Conservation (phyloP, 805 yeast genomes). For the Kazachstania kunashirensis region DNA sequence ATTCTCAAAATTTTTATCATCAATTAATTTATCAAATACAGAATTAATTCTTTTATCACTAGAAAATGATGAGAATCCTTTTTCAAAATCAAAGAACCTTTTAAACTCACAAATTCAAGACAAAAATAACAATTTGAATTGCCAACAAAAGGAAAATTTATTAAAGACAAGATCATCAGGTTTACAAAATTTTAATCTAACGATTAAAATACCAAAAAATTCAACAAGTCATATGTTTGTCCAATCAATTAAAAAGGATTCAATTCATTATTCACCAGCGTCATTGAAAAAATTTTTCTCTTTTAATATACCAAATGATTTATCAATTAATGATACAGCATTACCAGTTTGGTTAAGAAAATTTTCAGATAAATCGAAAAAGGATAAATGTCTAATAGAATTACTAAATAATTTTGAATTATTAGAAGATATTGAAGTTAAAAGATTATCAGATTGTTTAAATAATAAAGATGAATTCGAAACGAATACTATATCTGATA, state of each 20-base stretch:
- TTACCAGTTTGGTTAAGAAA: slow-evolving; percentile 30
- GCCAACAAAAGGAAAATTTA: neutral
- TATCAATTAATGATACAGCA: slow-evolving; percentile 10
- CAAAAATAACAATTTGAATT: neutral
- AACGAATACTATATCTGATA: neutral
- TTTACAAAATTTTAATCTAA: slow-evolving; percentile 11
- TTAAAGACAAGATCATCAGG: neutral
- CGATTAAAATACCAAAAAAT: slow-evolving; percentile 16
- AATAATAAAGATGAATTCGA: slow-evolving; percentile 1
- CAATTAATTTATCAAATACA: neutral
- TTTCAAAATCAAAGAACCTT: neutral
- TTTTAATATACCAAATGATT: slow-evolving; percentile 20
- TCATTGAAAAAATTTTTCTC: slow-evolving; percentile 24
- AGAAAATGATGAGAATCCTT: neutral
- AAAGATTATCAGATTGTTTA: slow-evolving; percentile 23
- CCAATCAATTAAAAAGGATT: slow-evolving; percentile 27
- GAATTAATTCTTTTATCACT: slow-evolving; percentile 4
- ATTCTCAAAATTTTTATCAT: slow-evolving; percentile 7
- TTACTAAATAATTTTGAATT: slow-evolving; percentile 28
- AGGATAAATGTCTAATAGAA: slow-evolving; percentile 18
- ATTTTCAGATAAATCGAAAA: slow-evolving; percentile 11
- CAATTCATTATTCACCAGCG: slow-evolving; percentile 27
- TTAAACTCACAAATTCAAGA: neutral
- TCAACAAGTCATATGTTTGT: slow-evolving; percentile 18
- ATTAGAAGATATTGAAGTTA: slow-evolving; percentile 29